phyloP scores from a whole-genome alignment of 768 basidiomycete genomes.

The Leccinum ochraceum region DNA sequence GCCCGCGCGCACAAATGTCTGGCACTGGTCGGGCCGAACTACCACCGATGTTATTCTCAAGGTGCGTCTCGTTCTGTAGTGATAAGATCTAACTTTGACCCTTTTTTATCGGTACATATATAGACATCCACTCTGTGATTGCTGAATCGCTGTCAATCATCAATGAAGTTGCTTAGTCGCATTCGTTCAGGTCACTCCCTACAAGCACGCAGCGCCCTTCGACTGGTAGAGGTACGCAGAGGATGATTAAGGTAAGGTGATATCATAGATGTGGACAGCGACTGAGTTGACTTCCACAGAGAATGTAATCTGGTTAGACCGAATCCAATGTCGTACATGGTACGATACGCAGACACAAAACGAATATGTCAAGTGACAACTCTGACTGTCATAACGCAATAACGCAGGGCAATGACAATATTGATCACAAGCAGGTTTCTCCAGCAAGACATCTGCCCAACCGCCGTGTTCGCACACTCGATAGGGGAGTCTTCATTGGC shows the following conservation, averaged over 20 bases:
- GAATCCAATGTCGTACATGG: background rate
- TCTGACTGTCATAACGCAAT: background rate
- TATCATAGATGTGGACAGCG: background rate
- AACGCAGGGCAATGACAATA: background rate
- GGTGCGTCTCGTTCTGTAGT: slow-evolving; percentile 45
- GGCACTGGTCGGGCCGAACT: slow-evolving; percentile 68
- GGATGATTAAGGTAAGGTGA: background rate
- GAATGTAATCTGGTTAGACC: background rate
- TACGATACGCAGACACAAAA: background rate
- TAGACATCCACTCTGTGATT: slow-evolving; percentile 52
- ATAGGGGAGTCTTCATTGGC: slow-evolving; percentile 3
- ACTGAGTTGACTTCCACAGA: background rate
- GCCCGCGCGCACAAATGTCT: slow-evolving; percentile 85
- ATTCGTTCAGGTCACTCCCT: background rate
- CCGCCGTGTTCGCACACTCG: slow-evolving; percentile 14
- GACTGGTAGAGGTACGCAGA: background rate
- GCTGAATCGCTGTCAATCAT: slow-evolving; percentile 57
- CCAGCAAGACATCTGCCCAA: slow-evolving; percentile 20
- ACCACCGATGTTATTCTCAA: slow-evolving; percentile 49
- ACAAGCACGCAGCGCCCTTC: background rate
- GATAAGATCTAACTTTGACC: slow-evolving; percentile 4
- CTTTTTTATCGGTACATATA: slow-evolving; percentile 37
- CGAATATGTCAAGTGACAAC: background rate
- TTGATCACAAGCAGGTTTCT: slow-evolving; percentile 16
- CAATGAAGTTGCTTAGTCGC: slow-evolving; percentile 12